These are phyloP conservation scores for Sanghuangporus baumii DNA, from an alignment of 1,284 basidiomycete genomes.

Conservation along the genomic window DNA sequence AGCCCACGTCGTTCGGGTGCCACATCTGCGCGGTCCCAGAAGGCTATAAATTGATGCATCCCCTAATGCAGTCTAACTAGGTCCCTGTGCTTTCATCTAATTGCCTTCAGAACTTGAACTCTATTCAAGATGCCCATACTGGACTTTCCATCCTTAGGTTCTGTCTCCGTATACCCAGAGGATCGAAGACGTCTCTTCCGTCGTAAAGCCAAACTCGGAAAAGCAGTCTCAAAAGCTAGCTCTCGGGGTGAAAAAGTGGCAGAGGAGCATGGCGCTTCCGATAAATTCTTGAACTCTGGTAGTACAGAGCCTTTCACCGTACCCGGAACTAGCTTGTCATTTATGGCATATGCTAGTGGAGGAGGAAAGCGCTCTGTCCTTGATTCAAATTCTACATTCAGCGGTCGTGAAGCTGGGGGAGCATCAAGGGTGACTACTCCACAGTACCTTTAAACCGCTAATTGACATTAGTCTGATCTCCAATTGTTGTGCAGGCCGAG, in stretches of 20 bases:
- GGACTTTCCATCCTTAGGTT: not conserved
- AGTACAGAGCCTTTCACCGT: not conserved
- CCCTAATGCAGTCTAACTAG: too few species aligned
- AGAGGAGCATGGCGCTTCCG: not conserved
- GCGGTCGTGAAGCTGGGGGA: conserved; percentile 17
- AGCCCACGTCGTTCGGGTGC: too few species aligned
- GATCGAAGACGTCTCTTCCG: not conserved
- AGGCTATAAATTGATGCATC: too few species aligned
- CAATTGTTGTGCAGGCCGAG: not conserved
- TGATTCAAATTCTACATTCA: conserved; percentile 1
- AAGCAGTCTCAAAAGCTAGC: not conserved
- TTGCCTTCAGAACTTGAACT: too few species aligned
- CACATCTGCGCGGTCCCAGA: too few species aligned
- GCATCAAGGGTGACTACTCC: not conserved
- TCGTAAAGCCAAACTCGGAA: not conserved
- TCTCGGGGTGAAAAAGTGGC: not conserved
- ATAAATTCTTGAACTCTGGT: not conserved
- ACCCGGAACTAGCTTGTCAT: not conserved
- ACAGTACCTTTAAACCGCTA: not conserved
- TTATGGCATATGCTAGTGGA: conserved; percentile 9
- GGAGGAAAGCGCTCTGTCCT: conserved; percentile 12
- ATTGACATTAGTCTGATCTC: not conserved
- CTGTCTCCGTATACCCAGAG: not conserved
- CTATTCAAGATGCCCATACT: too few species aligned
- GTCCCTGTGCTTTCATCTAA: too few species aligned